Evolutionary conservation across 2,329 filamentous ascomycete species (phyloP).

Genomic region (Zymoseptoria brevis): DNA sequence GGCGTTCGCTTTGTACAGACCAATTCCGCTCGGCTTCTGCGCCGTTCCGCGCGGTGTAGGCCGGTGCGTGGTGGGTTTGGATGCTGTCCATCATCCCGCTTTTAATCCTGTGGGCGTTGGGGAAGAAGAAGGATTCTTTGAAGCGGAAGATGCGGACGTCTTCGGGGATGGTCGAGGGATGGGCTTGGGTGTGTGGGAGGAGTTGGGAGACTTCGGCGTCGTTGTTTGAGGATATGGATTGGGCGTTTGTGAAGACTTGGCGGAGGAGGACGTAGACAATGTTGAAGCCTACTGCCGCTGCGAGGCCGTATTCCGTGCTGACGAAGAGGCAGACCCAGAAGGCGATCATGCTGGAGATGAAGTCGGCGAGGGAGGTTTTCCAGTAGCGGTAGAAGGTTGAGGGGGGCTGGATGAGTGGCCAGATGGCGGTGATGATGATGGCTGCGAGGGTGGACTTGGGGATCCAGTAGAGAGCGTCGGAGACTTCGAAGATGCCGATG

Average conservation of each 20-base stretch:
- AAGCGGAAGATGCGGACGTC: constrained; percentile 52
- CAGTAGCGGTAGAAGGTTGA: constrained; percentile 56
- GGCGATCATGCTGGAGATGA: constrained; percentile 54
- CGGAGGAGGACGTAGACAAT: constrained; percentile 48
- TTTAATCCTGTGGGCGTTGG: constrained; percentile 50
- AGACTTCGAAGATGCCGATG: constrained; percentile 51
- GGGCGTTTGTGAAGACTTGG: constrained; percentile 46
- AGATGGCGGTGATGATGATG: constrained; percentile 59
- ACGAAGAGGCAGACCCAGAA: constrained; percentile 59
- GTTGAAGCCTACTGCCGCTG: constrained; percentile 45
- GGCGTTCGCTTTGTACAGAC: constrained; percentile 46
- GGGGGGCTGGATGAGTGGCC: constrained; percentile 52
- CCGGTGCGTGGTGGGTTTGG: constrained; percentile 39
- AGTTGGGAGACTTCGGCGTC: constrained; percentile 10
- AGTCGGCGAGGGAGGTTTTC: constrained; percentile 57
- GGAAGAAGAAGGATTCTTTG: constrained; percentile 52
- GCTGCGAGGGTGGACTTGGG: constrained; percentile 57
- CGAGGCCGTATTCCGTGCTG: constrained; percentile 54
- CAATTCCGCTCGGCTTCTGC: constrained; percentile 42
- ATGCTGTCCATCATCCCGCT: constrained; percentile 44
- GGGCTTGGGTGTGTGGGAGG: constrained; percentile 5
- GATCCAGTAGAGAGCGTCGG: constrained; percentile 58
- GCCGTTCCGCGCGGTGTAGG: constrained; percentile 32
- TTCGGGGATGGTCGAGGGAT: constrained; percentile 27
- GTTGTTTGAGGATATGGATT: constrained; percentile 15